phyloP scores from a whole-genome alignment of 805 yeast genomes.

The Tetrapisispora phaffii region DNA sequence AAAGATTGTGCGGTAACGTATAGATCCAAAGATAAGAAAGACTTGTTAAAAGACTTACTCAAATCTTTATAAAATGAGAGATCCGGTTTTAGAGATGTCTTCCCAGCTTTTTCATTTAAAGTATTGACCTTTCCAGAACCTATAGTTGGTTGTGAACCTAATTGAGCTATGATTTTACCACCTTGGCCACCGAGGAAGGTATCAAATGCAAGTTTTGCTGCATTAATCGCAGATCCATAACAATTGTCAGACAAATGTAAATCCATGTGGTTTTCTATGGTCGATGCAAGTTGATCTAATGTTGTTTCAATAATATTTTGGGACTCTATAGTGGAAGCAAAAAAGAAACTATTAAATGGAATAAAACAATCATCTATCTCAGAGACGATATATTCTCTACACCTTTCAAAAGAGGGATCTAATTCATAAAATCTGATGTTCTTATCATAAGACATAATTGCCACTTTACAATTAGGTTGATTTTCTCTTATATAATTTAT shows the following conservation, averaged over 20 bases:
- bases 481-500: conserved; percentile 29
- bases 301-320: conserved; percentile 55
- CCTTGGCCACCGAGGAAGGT: conserved; percentile 48
- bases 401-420: conserved; percentile 42
- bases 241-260: conserved; percentile 44
- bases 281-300: conserved; percentile 38
- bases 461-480: conserved; percentile 42
- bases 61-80: conserved; percentile 52
- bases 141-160: conserved; percentile 64
- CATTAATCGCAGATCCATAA: conserved; percentile 68
- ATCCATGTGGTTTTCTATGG: conserved; percentile 27
- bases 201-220: conserved; percentile 53
- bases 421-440: conserved; percentile 65
- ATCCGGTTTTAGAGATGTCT: conserved; percentile 47
- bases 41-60: conserved; percentile 44
- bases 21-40: conserved; percentile 67
- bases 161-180: conserved; percentile 67
- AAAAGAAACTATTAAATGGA: conserved; percentile 70
- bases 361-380: conserved; percentile 55
- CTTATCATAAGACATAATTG: conserved; percentile 69
- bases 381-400: conserved; percentile 50
- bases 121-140: conserved; percentile 66
- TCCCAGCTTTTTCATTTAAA: conserved; percentile 34
- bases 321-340: conserved; percentile 68
- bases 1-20: conserved; percentile 56